Evolutionary conservation across 1,284 basidiomycete species (phyloP), one percentile per base, ranked within the genome.

Genomic region (Tilletia horrida): DNA sequence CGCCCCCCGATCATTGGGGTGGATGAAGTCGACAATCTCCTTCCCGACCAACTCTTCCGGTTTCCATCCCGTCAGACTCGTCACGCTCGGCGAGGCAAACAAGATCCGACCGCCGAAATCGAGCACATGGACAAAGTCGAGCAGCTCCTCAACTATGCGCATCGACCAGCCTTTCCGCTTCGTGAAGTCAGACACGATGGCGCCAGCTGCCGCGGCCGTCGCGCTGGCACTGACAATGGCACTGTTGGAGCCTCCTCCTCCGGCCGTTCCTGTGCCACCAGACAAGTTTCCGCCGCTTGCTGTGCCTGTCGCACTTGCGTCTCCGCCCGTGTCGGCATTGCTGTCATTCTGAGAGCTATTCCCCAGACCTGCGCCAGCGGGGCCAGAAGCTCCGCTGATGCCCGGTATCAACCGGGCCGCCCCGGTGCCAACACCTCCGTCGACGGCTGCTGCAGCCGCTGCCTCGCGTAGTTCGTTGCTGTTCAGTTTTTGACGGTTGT

Each of bases 41-140:
- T 68, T 70, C 13, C 77, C 77, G 29, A 66, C 68, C 62, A 78
- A 65, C 47, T 77, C 71, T 43, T 78, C 77, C 57, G 71, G 67
- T 64, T 69, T 73, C 77, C 77, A 78, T 45, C 77, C 77, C 9
- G 77, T 78, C 18, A 78, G 43, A 18, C 66, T 65, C 50, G 68
- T 65, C 9, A 76, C 71, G 42, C 75, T 73, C 3, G 74, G 72
- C 25, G 70, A 72, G 47, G 76, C 77, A 65, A 75, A 76, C 11
- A 77, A 67, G 42, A 78, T 69, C 45, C 63, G 64, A 16, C 73
- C 76, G 3, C 75, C 66, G 7, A 69, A 69, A 66, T 77, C 76
- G 43, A 78, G 67, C 21, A 78, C 77, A 59, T 77, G 76, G 1
- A 76, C 73, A 66, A 78, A 77, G 66, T 78, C 77, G 48, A 77